These are phyloP conservation scores for Aspergillus versicolor DNA, from an alignment of 2,329 filamentous ascomycete genomes.

Conservation along the genomic window DNA sequence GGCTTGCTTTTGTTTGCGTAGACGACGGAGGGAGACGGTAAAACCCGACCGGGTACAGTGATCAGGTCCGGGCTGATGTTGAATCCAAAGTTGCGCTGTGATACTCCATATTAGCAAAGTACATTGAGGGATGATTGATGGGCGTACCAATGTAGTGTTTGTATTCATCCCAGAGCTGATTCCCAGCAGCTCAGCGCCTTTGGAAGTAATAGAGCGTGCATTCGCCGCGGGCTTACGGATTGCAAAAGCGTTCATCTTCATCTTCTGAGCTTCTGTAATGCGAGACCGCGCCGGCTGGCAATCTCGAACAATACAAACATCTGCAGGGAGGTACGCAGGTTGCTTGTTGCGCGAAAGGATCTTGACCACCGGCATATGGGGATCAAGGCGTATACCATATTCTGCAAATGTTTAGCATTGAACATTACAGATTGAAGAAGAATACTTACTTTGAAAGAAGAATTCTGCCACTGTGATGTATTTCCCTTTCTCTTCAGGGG, in stretches of 20 bases:
- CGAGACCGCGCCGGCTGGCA: conserved; percentile 65
- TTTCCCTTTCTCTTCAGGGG: conserved; percentile 23
- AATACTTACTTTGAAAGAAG: conserved; percentile 44
- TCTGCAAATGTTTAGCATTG: conserved; percentile 21
- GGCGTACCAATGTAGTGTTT: conserved; percentile 46
- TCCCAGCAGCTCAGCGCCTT: conserved; percentile 56
- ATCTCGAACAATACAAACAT: conserved; percentile 62
- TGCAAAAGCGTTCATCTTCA: conserved; percentile 70
- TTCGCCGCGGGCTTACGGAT: conserved; percentile 67
- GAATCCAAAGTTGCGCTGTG: conserved; percentile 60
- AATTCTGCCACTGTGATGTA: conserved; percentile 56
- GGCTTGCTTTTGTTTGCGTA: conserved; percentile 49
- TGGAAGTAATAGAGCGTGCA: conserved; percentile 61
- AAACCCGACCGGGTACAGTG: conserved; percentile 69
- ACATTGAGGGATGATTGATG: not conserved
- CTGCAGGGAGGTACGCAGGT: conserved; percentile 65
- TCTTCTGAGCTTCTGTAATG: conserved; percentile 61
- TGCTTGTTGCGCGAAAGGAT: conserved; percentile 54
- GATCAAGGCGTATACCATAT: conserved; percentile 38
- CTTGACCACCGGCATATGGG: conserved; percentile 62
- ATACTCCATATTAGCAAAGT: not conserved
- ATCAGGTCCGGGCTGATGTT: conserved; percentile 52
- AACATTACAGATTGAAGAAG: not conserved
- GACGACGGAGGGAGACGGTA: conserved; percentile 58
- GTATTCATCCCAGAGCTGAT: conserved; percentile 49